Base-by-base conservation (phyloP, 1,139 yeast species). In the Meyerozyma sp. region DNA sequence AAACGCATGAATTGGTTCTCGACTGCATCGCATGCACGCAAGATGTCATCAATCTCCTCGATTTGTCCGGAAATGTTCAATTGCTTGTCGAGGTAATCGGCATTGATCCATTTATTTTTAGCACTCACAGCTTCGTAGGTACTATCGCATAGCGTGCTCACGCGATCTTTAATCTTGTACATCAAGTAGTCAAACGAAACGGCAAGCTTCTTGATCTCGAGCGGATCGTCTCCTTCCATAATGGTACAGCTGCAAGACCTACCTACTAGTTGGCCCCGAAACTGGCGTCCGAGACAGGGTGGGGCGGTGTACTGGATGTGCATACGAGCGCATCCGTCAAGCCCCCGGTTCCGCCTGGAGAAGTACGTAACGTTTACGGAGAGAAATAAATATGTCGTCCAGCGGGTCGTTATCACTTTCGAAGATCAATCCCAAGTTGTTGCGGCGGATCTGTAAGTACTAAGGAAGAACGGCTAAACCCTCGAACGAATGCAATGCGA, bases 1-100 rank as follows among this genome's bases (percentile, higher is more conserved):
- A 88, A 57, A 61, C 84, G 85, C 57, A 77, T 69, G 48, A 86
- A 81, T 50, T 84, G 86, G 46, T 62, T 56, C 51, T 84, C 87
- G 20, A 87, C 54, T 13, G 71, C 74, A 36, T 75, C 75, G 51
- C 91, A 84, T 36, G 74, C 63, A 6, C 55, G 52, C 18, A 82
- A 48, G 13, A 85, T 47, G 1, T 47, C 45, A 36, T 74, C 75
- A 3, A 80, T 68, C 9, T 62, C 61, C 1, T 57, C 57, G 40
- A 84, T 65, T 44, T 81, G 75, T 3, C 57, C 51, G 28, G 74
- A 75, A 28, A 72, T 45, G n/a, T 57, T 44, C 37, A 71, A 47
- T 63, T 74, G 61, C 55, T 68, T 46, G 41, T 63, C 45, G 13
- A 76, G 56, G 45, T 69, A 69, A 21, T 63, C 76, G 42, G 52